Percentiles rank a stretch among this genome's conserved stretches.
Conservation (phyloP, 768 basidiomycete genomes). For the Suillus variegatus region DNA sequence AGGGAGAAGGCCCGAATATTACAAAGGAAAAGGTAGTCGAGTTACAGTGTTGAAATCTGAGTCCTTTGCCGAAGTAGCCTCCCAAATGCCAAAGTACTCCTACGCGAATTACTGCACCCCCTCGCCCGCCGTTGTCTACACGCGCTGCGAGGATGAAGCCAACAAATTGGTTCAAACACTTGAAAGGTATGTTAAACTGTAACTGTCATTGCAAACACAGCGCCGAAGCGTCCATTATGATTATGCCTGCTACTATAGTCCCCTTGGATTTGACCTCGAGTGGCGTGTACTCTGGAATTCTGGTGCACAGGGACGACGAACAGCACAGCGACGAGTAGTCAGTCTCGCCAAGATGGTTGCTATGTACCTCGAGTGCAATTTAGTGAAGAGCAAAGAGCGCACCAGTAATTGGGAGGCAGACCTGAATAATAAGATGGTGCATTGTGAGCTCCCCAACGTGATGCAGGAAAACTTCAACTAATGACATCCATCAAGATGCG, state of each 20-base stretch:
- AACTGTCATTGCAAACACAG: too few relatives aligned
- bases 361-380: slow-evolving; percentile 38
- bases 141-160: slow-evolving; percentile 41
- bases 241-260: slow-evolving; percentile 30
- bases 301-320: slow-evolving; percentile 34
- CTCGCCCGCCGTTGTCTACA: slow-evolving; percentile 40
- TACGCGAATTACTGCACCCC: slow-evolving; percentile 35
- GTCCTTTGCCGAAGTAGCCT: slow-evolving; percentile 7
- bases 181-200: slow-evolving; percentile 33
- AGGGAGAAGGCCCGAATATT: not conserved
- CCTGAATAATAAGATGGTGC: slow-evolving; percentile 38
- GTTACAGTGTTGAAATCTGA: slow-evolving; percentile 11
- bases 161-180: slow-evolving; percentile 39
- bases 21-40: not conserved
- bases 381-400: slow-evolving; percentile 48
- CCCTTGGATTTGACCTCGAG: slow-evolving; percentile 54
- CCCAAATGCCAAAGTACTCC: slow-evolving; percentile 22
- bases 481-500: slow-evolving; percentile 37
- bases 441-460: slow-evolving; percentile 30
- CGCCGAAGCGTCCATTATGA: not conserved
- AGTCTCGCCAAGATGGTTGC: slow-evolving; percentile 45
- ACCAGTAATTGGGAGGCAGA: slow-evolving; percentile 46
- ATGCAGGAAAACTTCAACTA: not conserved
- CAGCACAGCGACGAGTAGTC: slow-evolving; percentile 43
- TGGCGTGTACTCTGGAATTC: slow-evolving; percentile 42